Conservation (phyloP, 768 basidiomycete genomes). For the Sistotremastrum niveocremeum region DNA sequence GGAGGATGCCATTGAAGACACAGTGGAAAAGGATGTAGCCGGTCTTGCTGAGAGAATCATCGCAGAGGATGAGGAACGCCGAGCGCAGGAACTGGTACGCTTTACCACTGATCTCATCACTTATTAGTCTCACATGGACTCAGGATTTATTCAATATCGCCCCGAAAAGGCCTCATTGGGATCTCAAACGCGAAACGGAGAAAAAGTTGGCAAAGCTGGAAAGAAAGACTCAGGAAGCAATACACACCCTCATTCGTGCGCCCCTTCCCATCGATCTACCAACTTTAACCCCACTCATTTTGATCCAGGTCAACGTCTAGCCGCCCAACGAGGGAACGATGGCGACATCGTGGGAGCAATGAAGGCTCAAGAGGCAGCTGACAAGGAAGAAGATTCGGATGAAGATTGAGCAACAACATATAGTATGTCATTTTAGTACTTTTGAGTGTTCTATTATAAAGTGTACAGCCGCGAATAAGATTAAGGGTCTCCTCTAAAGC, state of each 20-base stretch:
- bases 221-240: constrained; percentile 79
- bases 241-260: constrained; percentile 82
- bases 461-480: too few species aligned
- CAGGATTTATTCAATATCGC: constrained; percentile 96
- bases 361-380: constrained; percentile 55
- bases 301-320: constrained; percentile 56
- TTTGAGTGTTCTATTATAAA: too few species aligned
- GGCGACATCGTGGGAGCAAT: constrained; percentile 76
- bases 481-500: too few species aligned
- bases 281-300: background rate
- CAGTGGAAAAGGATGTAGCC: constrained; percentile 74
- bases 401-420: constrained; percentile 30
- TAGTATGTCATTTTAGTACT: too few species aligned
- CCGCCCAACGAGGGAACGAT: constrained; percentile 64
- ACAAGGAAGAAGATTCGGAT: constrained; percentile 40
- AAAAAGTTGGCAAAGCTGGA: constrained; percentile 84
- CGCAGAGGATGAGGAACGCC: constrained; percentile 69
- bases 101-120: background rate
- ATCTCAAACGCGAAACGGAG: constrained; percentile 86
- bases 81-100: constrained; percentile 78
- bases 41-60: constrained; percentile 80
- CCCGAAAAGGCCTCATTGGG: constrained; percentile 94
- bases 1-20: constrained; percentile 57
- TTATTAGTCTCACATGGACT: constrained; percentile 6
- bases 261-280: background rate